Base-by-base conservation (phyloP, 2,329 filamentous ascomycete genomes). In the Aspergillus bombycis region DNA sequence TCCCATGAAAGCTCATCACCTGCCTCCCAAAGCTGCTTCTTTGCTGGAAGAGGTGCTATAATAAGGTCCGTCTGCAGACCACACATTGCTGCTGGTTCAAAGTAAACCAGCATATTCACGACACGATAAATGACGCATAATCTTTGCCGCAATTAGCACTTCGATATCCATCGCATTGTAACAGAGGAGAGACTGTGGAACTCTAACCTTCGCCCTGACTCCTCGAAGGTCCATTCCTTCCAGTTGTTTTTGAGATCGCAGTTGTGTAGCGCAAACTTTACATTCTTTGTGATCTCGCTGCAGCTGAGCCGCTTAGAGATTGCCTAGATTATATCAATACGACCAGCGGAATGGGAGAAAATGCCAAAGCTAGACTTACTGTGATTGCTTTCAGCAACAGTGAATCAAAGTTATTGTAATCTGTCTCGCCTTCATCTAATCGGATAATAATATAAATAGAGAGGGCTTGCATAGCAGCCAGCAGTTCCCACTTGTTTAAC, bases 11-110 rank as follows among this genome's bases (percentile, higher is more conserved):
- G 34, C 64, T 75, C 76, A 60, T 78, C 68, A 6, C 26, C 54
- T 52, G 81, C 80, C 71, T 83, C 80, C 81, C 81, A 83, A 4
- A 83, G 73, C 56, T 77, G 72, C 65, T 79, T 81, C 59, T 72
- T 76, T 1, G 78, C 72, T 2, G 81, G 81, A 2, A 83, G 71
- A n/a, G 80, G 79, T 46, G 80, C 78, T 23, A 83, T 53, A 8
- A 81, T 41, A 4, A 82, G 72, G 43, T 78, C 75, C 0, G 67
- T 54, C 30, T 71, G 72, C 2, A 78, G 65, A 30, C 72, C 64
- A 67, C 81, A 83, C 62, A 78, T 67, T 1, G 69, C 59, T 1
- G 76, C 76, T 23, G 80, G 80, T 11, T 80, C 76, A 57, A 82
- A 81, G 59, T 78, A 80, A 38, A 82, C 71, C 1, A 83, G 71